These are phyloP conservation scores for Mycena kentingensis DNA, from an alignment of 768 basidiomycete species.

Conservation along the genomic window DNA sequence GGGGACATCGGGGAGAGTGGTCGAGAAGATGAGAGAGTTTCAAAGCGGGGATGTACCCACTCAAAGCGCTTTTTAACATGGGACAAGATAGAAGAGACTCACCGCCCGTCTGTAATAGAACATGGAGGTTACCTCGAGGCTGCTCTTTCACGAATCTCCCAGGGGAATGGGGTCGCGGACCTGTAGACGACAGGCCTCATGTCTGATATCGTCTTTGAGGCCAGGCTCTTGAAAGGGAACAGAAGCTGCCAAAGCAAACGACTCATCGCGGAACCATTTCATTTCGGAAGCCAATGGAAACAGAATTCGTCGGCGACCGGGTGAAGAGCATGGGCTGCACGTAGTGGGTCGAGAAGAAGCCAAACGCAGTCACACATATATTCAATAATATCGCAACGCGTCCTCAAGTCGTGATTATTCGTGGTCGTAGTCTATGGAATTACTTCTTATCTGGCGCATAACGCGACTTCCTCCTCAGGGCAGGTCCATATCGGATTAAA, in stretches of 20 bases:
- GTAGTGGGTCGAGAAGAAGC: too few species aligned
- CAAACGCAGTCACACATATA: too few species aligned
- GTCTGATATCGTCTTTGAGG: slow-evolving; percentile 2
- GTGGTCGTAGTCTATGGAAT: too few species aligned
- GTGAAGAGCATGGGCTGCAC: too few species aligned
- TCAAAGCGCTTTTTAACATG: slow-evolving; percentile 29
- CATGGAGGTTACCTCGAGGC: slow-evolving; percentile 42
- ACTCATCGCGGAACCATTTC: background rate
- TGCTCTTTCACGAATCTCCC: slow-evolving; percentile 2
- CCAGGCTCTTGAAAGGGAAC: background rate
- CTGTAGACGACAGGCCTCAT: slow-evolving; percentile 9
- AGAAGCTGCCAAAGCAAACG: slow-evolving; percentile 2
- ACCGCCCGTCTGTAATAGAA: slow-evolving; percentile 39
- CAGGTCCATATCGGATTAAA: slow-evolving; percentile 45
- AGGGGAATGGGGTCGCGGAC: slow-evolving; percentile 6
- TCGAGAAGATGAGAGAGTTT: background rate
- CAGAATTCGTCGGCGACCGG: too few species aligned
- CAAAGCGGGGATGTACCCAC: background rate
- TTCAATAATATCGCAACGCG: too few species aligned
- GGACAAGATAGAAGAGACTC: slow-evolving; percentile 22
- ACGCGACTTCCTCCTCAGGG: slow-evolving; percentile 44
- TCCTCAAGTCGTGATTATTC: too few species aligned
- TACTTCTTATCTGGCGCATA: too few species aligned
- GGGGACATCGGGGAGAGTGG: slow-evolving; percentile 1
- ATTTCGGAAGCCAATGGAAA: too few species aligned